Base-by-base conservation (phyloP, 192 early-diverging fungal species). In the Coemansia umbellata region DNA sequence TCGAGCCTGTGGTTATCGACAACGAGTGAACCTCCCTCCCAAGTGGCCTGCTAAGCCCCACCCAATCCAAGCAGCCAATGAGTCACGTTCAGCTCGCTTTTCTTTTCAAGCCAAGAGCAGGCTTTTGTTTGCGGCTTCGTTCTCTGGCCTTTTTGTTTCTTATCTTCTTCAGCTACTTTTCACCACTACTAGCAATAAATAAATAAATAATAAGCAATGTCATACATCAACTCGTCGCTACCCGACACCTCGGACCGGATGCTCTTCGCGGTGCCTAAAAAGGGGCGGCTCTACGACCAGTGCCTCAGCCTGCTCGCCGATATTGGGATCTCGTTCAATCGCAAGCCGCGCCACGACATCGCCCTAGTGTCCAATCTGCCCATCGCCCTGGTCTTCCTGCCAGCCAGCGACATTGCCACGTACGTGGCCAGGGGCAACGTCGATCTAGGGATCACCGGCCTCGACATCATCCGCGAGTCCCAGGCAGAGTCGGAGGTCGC, bases 181-280 rank as follows among this genome's bases (percentile, higher is more conserved):
- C 8, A n/a, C n/a, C n/a, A n/a, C n/a, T n/a, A n/a, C n/a, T n/a
- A n/a, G n/a, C n/a, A n/a, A n/a, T n/a, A n/a, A n/a, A n/a, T n/a
- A n/a, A n/a, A n/a, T n/a, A n/a, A n/a, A n/a, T n/a, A n/a, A n/a
- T n/a, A n/a, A n/a, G n/a, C n/a, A n/a, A n/a, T n/a, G n/a, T 22
- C 56, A 27, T 68, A 52, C 36, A 51, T 74, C 32, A 68, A 63
- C 44, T 31, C 74, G 3, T 60, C 66, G 27, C 50, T 77, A 9
- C 74, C 74, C 0, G 74, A 77, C 31, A 64, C 63, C 1, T 58
- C 62, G 5, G 83, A 89, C 64, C 82, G 88, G 43, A 81, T 98
- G 37, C 78, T 96, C 31, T 94, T 98, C 57, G 95, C 90, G n/a
- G 84, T 99, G 44, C 96, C 96, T 37, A 99, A 99, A 72, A 99